phyloP scores from a whole-genome alignment of 371 early-diverging fungal genomes.

The Mortierella sp. region DNA sequence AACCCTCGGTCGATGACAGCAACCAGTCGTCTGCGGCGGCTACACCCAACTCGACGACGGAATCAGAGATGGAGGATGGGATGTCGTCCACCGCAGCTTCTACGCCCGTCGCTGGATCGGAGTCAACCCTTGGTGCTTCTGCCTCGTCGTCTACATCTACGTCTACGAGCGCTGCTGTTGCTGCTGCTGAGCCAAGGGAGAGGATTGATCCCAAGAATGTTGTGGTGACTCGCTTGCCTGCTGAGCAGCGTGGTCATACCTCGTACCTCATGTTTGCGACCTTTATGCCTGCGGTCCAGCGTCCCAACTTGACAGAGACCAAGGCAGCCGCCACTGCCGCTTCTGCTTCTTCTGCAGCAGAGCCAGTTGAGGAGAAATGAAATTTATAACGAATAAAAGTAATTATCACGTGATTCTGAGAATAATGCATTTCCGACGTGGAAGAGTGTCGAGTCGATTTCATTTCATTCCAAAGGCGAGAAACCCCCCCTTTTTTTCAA shows the following conservation, averaged over 20 bases:
- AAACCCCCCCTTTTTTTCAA: neutral
- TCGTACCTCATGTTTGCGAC: slow-evolving; percentile 95
- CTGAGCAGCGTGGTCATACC: slow-evolving; percentile 83
- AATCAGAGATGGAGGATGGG: slow-evolving; percentile 45
- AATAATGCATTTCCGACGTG: neutral
- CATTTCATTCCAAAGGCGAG: no score
- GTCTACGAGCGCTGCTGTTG: neutral
- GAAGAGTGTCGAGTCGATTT: neutral
- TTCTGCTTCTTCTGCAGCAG: neutral
- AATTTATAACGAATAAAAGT: neutral
- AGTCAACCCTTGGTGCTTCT: slow-evolving; percentile 1
- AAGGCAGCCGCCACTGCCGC: neutral
- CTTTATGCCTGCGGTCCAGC: slow-evolving; percentile 65
- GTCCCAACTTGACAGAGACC: slow-evolving; percentile 6
- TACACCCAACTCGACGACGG: slow-evolving; percentile 39
- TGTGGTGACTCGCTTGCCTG: slow-evolving; percentile 45
- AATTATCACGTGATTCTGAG: neutral
- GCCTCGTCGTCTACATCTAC: slow-evolving; percentile 34
- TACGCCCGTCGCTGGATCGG: slow-evolving; percentile 12
- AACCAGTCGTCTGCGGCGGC: slow-evolving; percentile 60
- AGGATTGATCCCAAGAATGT: slow-evolving; percentile 49
- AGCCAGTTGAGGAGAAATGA: neutral
- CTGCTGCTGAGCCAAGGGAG: slow-evolving; percentile 26
- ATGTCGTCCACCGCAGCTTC: neutral
- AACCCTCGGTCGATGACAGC: slow-evolving; percentile 49